phyloP scores from a whole-genome alignment of 1,284 basidiomycete species.

The Cerioporus squamosus region DNA sequence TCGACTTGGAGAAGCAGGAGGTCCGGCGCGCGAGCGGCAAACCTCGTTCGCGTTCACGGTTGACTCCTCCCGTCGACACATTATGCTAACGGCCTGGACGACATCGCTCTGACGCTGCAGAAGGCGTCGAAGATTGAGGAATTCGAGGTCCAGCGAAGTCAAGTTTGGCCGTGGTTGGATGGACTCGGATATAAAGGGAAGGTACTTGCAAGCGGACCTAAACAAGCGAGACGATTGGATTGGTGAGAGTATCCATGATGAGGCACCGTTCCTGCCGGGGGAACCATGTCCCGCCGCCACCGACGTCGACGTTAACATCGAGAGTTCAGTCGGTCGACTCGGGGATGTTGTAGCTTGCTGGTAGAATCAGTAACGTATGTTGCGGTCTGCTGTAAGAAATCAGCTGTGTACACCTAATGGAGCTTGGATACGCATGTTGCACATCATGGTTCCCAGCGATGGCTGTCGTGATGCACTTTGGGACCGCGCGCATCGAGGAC shows the following conservation, averaged over 20 bases:
- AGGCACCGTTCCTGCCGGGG: neutral
- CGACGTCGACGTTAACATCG: neutral
- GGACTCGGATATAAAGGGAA: conserved; percentile 88
- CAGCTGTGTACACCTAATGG: neutral
- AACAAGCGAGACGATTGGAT: conserved; percentile 64
- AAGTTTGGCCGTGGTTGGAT: conserved; percentile 92
- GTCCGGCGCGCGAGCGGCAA: conserved; percentile 80
- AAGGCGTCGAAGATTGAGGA: conserved; percentile 67
- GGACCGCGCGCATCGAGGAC: neutral
- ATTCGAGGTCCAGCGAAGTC: conserved; percentile 81
- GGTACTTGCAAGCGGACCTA: conserved; percentile 58
- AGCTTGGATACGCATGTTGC: neutral
- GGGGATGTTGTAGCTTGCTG: neutral
- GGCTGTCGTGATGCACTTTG: no score
- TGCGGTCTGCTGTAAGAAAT: conserved; percentile 4
- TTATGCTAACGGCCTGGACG: conserved; percentile 94
- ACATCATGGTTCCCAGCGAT: neutral
- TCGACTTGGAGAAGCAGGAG: conserved; percentile 90
- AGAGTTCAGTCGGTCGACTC: neutral
- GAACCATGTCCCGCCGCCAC: neutral
- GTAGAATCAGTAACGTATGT: neutral
- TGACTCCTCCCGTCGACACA: conserved; percentile 90
- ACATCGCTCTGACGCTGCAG: conserved; percentile 91
- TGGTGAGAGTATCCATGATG: conserved; percentile 75
- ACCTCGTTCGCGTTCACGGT: conserved; percentile 74